Base-by-base conservation (phyloP, 768 basidiomycete species). In the Podaxis mareebaensis region DNA sequence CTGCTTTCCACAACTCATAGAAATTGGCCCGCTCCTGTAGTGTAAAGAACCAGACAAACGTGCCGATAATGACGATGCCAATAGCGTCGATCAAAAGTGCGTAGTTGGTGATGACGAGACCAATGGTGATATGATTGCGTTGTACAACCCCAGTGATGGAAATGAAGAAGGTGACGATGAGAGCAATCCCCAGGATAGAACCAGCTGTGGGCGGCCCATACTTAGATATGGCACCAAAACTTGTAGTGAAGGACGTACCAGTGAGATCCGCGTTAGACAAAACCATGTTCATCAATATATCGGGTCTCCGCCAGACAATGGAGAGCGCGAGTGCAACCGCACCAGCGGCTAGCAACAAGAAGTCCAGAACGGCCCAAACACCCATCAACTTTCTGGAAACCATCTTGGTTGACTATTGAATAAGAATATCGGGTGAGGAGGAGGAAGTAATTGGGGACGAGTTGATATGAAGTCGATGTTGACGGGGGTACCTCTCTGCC, bases 31-130 rank as follows among this genome's bases (percentile, higher is more conserved):
- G 85, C 72, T 93, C 89, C 60, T 82, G 75, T 17, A 96, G 80
- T 4, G 93, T 93, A 71, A 77, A 92, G 75, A 90, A 86, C 95
- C 95, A 96, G 56, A 96, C 77, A 67, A 85, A 82, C 22, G 88
- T 84, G 64, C 91, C 93, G 28, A 92, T 75, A 58, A 87, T 69
- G 54, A 89, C 74, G 46, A 90, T 82, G 26, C 81, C 79, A 49
- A 90, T 67, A 7, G 82, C 82, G 68, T 95, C 88, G 44, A 80
- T 61, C 39, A 95, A 73, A 58, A 95, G 86, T 28, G 80, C 68
- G 79, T 89, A 93, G 75, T 94, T 95, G 68, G 94, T 85, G 42
- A 90, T 72, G 65, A 90, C 84, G 42, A 96, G 85, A 49, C 90
- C 87, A 39, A 79, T 73, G 49, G 83, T 91, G 67, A 88, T 81